These are phyloP conservation scores for Dactylellina leptospora DNA, from an alignment of 2,329 filamentous ascomycete genomes.

Conservation along the genomic window DNA sequence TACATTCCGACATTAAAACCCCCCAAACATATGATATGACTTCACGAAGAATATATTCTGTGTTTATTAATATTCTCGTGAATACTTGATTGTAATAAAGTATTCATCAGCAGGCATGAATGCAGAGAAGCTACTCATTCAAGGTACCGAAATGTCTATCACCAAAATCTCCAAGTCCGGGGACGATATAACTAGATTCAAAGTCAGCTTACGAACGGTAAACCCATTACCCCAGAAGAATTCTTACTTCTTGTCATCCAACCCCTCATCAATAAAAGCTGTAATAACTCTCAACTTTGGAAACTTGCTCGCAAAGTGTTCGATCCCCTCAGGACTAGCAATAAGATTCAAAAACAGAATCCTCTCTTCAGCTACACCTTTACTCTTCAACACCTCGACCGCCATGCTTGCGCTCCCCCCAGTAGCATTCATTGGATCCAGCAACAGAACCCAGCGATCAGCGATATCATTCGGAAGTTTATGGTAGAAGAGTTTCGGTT, in stretches of 20 bases:
- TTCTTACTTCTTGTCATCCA: constrained; percentile 93
- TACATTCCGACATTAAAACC: constrained; percentile 12
- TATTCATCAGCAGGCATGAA: too few relatives aligned
- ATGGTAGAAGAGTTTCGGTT: constrained; percentile 95
- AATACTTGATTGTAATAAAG: too few relatives aligned
- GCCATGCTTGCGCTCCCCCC: constrained; percentile 97
- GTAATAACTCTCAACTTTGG: constrained; percentile 91
- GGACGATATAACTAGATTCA: constrained; percentile 85
- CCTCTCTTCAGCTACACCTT: constrained; percentile 91
- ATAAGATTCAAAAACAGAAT: constrained; percentile 98
- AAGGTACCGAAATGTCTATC: constrained; percentile 89
- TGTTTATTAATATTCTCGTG: too few relatives aligned
- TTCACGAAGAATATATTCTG: constrained; percentile 8
- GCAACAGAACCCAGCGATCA: constrained; percentile 86
- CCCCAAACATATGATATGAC: background rate
- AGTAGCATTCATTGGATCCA: constrained; percentile 99
- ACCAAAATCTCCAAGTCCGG: constrained; percentile 92
- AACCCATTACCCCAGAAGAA: too few relatives aligned
- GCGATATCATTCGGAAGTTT: constrained; percentile 95
- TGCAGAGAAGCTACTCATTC: constrained; percentile 21
- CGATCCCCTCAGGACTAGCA: constrained; percentile 91
- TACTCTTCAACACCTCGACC: constrained; percentile 86
- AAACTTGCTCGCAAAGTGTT: constrained; percentile 87
- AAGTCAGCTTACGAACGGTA: constrained; percentile 58
- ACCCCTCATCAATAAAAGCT: constrained; percentile 93